Base-by-base conservation (phyloP, 1,284 basidiomycete species). In the Neolentinus lepideus region DNA sequence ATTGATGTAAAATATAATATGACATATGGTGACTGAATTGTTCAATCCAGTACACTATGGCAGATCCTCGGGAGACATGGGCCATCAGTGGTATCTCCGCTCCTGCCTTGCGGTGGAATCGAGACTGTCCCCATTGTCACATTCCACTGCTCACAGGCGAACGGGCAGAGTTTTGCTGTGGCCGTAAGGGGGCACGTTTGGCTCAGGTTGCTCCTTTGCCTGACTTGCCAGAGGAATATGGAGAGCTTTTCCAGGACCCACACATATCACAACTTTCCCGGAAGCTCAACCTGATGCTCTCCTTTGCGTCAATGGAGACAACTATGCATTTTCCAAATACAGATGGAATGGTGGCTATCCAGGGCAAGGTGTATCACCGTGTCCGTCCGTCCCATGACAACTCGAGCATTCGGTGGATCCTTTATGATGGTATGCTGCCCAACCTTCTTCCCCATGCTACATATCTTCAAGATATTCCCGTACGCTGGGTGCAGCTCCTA, bases 351-450 rank as follows among this genome's bases (percentile, higher is more conserved):
- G 16, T 71, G 10, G 57, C 67, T 3, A 64, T 72, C 16, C 60
- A 66, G 54, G 70, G 70, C 1, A 63, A 63, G 29, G 54, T 70
- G 1, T 72, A 72, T 54, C 71, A 72, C 56, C 61, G 66, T 2
- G 57, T 72, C 4, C 61, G 65, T 10, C 64, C 67, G 0, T 54
- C 50, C 2, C 66, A 67, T 52, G 6, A 54, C 0, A 59, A 63
- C 48, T 70, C 67, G 0, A 63, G 61, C 11, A 58, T 71, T 0
- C 62, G 61, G n/a, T 71, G 71, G 71, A 57, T 73, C 6, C 57
- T 72, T 0, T 70, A 70, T 57, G 70, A 72, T 56, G 67, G 64
- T 0, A 67, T 65, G 35, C 33, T 61, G 45, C n/a, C 54, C 2
- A 31, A 52, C 3, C 2, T 36, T 19, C 52, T 56, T 2, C 64